Base-by-base conservation (phyloP, 2,329 filamentous ascomycete species). In the Aspergillus persii region DNA sequence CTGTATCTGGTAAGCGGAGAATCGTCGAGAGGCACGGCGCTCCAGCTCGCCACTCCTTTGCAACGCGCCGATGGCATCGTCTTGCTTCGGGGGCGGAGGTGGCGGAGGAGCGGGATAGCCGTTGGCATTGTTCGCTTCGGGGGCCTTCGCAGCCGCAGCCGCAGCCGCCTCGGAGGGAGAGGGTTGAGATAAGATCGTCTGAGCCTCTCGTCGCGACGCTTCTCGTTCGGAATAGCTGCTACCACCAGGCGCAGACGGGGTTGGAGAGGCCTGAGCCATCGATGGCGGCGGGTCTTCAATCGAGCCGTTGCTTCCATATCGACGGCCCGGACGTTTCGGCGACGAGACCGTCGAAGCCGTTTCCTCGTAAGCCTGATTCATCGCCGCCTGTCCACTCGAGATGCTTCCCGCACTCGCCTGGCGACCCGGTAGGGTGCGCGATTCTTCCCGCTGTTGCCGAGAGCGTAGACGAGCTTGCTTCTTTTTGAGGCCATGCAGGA, bases 1-100 rank as follows among this genome's bases (percentile, higher is more conserved):
- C 50, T 92, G 91, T 66, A 99, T 96, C 71, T 99, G 95, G 73
- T 98, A 99, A 55, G 92, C 90, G 2, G 95, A 98, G 73, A 98
- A 99, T 69, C 95, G 84, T 66, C 94, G 85, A 12, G 95, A 99
- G 0, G 95, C 95, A 72, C 95, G 85, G 71, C 95, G 86, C 77
- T 99, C 95, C 53, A 99, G 80, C 66, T 97, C 93, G 23, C 94
- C 94, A 36, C 93, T 93, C 75, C 92, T 87, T 76, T 98, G 95
- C 65, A 99, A 77, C 53, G 93, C 92, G 52, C 92, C 92, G 54
- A 99, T 80, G 4, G 95, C 95, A 79, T 96, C 96, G 68, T 95
- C 90, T 68, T 92, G 88, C 68, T 90, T 90, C 54, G 92, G 90
- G 29, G 89, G 87, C 2, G 91, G 90, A n/a, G 89, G 89, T 5